A percentile compares a stretch with the other conserved stretches of the same genome.
phyloP scores from a whole-genome alignment of 768 basidiomycete species.

The Phylloporus rhodoxanthus region DNA sequence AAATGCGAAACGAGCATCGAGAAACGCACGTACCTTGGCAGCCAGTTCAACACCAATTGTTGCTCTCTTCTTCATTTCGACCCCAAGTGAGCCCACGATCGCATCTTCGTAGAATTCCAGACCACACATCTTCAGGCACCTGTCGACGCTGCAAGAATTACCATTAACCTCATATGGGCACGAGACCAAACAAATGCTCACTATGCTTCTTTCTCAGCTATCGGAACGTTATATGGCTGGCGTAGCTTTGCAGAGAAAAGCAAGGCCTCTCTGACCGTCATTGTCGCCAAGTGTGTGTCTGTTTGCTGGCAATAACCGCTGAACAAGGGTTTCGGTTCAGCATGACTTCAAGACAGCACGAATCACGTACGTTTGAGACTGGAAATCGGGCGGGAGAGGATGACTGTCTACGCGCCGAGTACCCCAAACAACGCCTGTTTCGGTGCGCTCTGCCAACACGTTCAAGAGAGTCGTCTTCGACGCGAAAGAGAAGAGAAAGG shows the following conservation, averaged over 20 bases:
- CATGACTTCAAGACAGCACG: no score
- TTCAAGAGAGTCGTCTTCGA: conserved; percentile 44
- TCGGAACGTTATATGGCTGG: conserved; percentile 61
- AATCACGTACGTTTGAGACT: conserved; percentile 45
- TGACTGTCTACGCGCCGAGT: conserved; percentile 43
- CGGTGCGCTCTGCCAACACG: conserved; percentile 40
- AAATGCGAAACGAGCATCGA: not conserved
- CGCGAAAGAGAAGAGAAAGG: not conserved
- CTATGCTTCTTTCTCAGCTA: conserved; percentile 76
- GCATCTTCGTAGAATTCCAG: conserved; percentile 61
- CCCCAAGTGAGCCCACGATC: conserved; percentile 58
- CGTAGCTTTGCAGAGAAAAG: conserved; percentile 75
- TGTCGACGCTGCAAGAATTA: conserved; percentile 42
- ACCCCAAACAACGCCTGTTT: conserved; percentile 36
- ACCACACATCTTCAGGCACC: conserved; percentile 56
- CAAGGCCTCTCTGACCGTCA: conserved; percentile 77
- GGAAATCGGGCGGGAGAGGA: conserved; percentile 42
- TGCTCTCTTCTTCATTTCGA: conserved; percentile 73
- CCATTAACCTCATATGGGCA: not conserved
- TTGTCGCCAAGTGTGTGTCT: conserved; percentile 70
- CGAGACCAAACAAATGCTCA: conserved; percentile 29
- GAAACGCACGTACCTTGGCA: conserved; percentile 44
- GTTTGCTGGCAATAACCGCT: conserved; percentile 85
- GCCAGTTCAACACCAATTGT: conserved; percentile 87
- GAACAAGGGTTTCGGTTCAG: not conserved